Conservation (phyloP, 2,329 filamentous ascomycete genomes). For the Bipolaris sorokiniana region DNA sequence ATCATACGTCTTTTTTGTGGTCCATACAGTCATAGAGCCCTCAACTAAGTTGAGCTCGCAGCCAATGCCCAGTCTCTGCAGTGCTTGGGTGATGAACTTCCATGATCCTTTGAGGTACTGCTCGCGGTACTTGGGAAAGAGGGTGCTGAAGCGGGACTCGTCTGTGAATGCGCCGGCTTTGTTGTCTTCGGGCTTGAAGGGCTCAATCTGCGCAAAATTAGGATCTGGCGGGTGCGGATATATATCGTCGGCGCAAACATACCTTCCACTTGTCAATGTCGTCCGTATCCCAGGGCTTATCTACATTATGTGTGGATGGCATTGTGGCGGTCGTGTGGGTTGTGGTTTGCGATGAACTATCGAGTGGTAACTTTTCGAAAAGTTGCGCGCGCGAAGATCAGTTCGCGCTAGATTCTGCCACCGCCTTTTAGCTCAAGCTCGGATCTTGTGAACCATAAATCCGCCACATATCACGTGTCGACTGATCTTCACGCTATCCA, state of each 20-base stretch:
- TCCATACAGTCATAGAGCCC: conserved; percentile 96
- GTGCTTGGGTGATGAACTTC: conserved; percentile 84
- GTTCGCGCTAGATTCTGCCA: conserved; percentile 15
- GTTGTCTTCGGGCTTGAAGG: conserved; percentile 87
- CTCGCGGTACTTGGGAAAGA: conserved; percentile 98
- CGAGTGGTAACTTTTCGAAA: conserved; percentile 19
- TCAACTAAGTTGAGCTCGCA: conserved; percentile 94
- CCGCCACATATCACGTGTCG: not conserved
- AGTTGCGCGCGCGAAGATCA: conserved; percentile 11
- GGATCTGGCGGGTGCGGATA: not conserved
- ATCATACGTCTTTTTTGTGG: conserved; percentile 88
- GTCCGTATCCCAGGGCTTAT: conserved; percentile 81
- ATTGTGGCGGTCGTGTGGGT: conserved; percentile 55
- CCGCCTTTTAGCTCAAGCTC: conserved; percentile 4
- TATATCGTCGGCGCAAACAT: conserved; percentile 6
- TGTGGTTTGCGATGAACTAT: not conserved
- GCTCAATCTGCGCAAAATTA: conserved; percentile 64
- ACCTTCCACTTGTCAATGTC: conserved; percentile 98
- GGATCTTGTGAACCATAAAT: not conserved
- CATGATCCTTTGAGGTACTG: conserved; percentile 90
- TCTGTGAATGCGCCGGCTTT: conserved; percentile 83
- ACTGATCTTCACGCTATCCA: not conserved
- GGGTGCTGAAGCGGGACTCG: conserved; percentile 83
- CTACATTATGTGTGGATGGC: conserved; percentile 87
- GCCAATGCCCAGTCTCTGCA: conserved; percentile 86